Evolutionary conservation across 1,139 yeast genomes (phyloP), one percentile per base, ranked within the genome.

Genomic region (Hemisphaericaspora xylofermentans): DNA sequence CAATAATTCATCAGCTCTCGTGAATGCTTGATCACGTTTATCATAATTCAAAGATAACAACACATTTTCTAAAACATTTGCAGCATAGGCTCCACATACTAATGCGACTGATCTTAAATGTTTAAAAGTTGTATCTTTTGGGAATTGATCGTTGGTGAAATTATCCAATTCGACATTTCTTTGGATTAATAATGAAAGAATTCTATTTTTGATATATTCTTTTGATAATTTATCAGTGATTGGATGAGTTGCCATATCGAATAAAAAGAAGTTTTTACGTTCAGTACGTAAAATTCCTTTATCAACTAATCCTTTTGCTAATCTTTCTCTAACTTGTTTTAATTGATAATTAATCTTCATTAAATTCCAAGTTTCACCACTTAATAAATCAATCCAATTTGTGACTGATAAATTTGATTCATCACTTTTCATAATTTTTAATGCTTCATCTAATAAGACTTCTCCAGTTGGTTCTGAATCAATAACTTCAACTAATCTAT

Each of bases 161-260:
- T 66, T 49, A 38, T 74, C 81, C 49, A 76, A 64, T 49, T 76
- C 80, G 44, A 76, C 68, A 40, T 86, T 87, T 63, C 96, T 78
- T 35, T 84, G 71, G 9, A 88, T 81, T 51, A 93, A 71, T 43
- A 88, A 63, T 39, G 78, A 74, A 48, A 91, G 71, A 27, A 88
- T 79, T 56, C 98, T 78, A 49, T 81, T 76, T 48, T 84, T 81
- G 43, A 88, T 82, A 50, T 85, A 86, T 62, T 89, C 94, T 55
- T 95, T 88, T 36, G 86, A 76, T 42, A 84, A 68, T 47, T 76
- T 77, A 64, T 93, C 98, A 30, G 94, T 86, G 12, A 93, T 81
- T 3, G 99, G 99, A 63, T 94, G 98, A 6, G 98, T 94, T 18
- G 98, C 96, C 97, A 93, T 93, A 64, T 93, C 98, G 54, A 93